A percentile compares a stretch with the other conserved stretches of the same genome.
Evolutionary conservation across 2,329 filamentous ascomycete species (phyloP).

Genomic region (Colletotrichum sublineola): DNA sequence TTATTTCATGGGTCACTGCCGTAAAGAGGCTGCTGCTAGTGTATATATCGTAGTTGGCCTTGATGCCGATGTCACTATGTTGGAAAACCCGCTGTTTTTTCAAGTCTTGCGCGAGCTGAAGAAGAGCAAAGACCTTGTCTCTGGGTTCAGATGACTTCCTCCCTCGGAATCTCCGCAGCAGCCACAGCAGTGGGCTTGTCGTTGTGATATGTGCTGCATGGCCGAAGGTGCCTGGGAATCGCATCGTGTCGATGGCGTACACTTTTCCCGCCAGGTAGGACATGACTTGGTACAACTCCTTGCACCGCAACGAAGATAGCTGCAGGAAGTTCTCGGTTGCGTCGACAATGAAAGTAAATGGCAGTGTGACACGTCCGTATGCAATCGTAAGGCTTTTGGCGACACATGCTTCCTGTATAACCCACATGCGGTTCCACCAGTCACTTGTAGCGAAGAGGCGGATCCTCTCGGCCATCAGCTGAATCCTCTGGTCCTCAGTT

Average conservation of each 20-base stretch:
- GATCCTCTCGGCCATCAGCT: constrained; percentile 8
- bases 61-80: not conserved
- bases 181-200: constrained; percentile 30
- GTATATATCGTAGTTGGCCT: not conserved
- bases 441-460: constrained; percentile 20
- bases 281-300: constrained; percentile 30
- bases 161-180: constrained; percentile 34
- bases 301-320: not conserved
- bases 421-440: constrained; percentile 43
- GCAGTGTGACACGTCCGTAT: constrained; percentile 30
- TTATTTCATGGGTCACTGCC: not conserved
- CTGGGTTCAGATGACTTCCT: constrained; percentile 39
- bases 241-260: constrained; percentile 21
- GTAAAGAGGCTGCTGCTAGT: not conserved
- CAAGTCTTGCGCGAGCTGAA: constrained; percentile 27
- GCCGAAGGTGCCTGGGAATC: not conserved
- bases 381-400: constrained; percentile 22
- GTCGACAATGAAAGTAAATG: constrained; percentile 2
- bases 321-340: not conserved
- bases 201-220: not conserved
- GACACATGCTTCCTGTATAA: constrained; percentile 43
- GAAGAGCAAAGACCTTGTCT: constrained; percentile 41
- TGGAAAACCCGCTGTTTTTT: not conserved
- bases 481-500: not conserved
- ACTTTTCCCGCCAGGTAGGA: constrained; percentile 21